Evolutionary conservation across 2,329 filamentous ascomycete species (phyloP), one percentile per base, ranked within the genome.

Genomic region (Colletotrichum cereale): DNA sequence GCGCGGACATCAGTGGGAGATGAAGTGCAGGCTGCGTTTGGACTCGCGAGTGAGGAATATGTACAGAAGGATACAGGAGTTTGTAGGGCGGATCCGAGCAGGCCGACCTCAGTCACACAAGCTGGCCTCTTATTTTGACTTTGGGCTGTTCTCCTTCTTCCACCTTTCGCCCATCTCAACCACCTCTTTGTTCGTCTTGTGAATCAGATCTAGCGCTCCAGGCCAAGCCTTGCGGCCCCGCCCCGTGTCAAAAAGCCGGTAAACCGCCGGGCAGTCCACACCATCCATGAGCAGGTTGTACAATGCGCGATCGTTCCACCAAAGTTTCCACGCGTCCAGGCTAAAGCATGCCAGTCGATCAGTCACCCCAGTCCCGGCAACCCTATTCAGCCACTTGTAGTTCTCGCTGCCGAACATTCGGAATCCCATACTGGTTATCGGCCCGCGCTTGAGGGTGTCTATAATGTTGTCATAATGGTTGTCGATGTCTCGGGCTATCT

Each of bases 251-350:
- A 86, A 85, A 10, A 84, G 75, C 1, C 83, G 80, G 66, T 82
- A 83, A 10, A 80, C 78, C 42, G 82, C 81, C 11, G 82, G 80
- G 24, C 78, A 77, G 74, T 83, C 80, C 2, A 81, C 73, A 0
- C 83, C 83, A n/a, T 79, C 76, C 76, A 82, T 82, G 65, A 84
- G 75, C 63, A 83, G 66, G 12, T 78, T 79, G 65, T 83, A 85
- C 34, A 85, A 78, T 68, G 78, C 78, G 42, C 78, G 78, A 64
- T 86, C 81, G 14, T 72, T 76, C 76, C 80, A 80, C 83, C 84
- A 85, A 40, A 85, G 80, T 72, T 78, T 78, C 84, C 84, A 86
- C 4, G 80, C 82, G 26, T 79, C 77, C 77, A 76, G 79, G 4
- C 79, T 80, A 75, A 80, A 84, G 16, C 80, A 81, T 2, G 73